phyloP scores from a whole-genome alignment of 345 rosid genomes.

The Gossypium mustelinum region DNA sequence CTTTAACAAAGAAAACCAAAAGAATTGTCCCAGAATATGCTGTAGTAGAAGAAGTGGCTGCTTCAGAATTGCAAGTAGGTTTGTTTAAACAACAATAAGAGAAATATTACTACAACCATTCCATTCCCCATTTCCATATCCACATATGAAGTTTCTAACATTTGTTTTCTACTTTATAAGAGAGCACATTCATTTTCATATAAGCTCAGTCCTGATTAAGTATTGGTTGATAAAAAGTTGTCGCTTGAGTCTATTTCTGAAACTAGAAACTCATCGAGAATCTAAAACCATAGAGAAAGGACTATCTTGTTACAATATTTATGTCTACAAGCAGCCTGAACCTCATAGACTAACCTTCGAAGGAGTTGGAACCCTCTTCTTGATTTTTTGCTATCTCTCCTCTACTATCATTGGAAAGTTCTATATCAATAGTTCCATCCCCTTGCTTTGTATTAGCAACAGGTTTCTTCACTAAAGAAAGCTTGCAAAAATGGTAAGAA shows the following conservation, averaged over 20 bases:
- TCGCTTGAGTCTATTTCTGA: background rate
- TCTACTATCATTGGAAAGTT: constrained; percentile 25
- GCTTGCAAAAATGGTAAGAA: constrained; percentile 91
- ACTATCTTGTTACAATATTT: background rate
- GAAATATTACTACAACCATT: background rate
- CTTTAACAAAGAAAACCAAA: background rate
- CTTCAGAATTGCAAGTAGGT: background rate
- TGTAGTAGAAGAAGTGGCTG: background rate
- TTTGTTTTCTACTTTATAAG: background rate
- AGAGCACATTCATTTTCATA: background rate
- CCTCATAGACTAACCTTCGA: constrained; percentile 35
- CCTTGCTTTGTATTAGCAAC: constrained; percentile 24
- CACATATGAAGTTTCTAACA: background rate
- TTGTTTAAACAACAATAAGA: background rate
- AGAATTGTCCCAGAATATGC: background rate
- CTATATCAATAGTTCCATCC: constrained; percentile 8
- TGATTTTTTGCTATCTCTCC: constrained; percentile 17
- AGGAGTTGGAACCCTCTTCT: constrained; percentile 26
- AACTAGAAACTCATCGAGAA: background rate
- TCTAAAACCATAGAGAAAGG: background rate
- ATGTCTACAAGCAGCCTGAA: background rate
- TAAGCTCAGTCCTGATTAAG: constrained; percentile 1
- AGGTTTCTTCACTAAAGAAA: constrained; percentile 60
- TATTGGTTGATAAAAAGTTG: background rate
- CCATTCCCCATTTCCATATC: background rate